Evolutionary conservation across 495 filamentous ascomycete species (phyloP), one percentile per base, ranked within the genome.

Genomic region (Cercophora scortea): DNA sequence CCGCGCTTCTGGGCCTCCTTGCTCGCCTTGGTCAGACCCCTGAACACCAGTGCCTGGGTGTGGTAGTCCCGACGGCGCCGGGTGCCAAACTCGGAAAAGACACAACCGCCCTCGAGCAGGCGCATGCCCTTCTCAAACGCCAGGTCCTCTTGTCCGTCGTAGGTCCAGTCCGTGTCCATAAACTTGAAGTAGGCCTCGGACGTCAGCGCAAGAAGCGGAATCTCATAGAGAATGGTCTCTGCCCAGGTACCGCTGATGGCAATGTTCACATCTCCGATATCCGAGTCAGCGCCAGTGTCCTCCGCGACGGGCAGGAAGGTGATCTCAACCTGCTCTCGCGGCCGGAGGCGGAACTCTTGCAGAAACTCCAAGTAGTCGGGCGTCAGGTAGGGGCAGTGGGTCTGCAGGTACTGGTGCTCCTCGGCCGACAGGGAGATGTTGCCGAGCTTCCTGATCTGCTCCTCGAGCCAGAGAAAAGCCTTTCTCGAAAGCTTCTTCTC

Each of bases 131-230:
- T 98, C 0, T 76, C 68, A 38, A 71, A 79, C 9, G 94, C 93
- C 54, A 85, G 84, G 17, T 95, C 87, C 57, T 93, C 85, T 66
- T 98, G 93, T 0, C 80, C 81, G 8, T 83, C 76, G 57, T 96
- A 84, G 45, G 77, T 81, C 93, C 93, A 98, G 61, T 95, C 90
- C 39, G 69, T 83, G 59, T 96, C 86, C 70, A 86, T 85, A 74
- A 95, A 96, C 69, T 85, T 88, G 80, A 98, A 98, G 69, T 96
- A 97, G 32, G 94, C 89, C 66, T 98, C 91, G 56, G 89, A 95
- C 1, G 90, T 87, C 50, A 98, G 70, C 2, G 94, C 88, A 16
- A 98, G 80, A 19, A 98, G 75, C 0, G 93, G 94, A 52, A 97
- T 95, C 71, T 98, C 93, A 68, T 98, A 98, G 45, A 98, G 81